phyloP scores from a whole-genome alignment of 176 grass and related monocot species.

The Miscanthus lutarioriparius region DNA sequence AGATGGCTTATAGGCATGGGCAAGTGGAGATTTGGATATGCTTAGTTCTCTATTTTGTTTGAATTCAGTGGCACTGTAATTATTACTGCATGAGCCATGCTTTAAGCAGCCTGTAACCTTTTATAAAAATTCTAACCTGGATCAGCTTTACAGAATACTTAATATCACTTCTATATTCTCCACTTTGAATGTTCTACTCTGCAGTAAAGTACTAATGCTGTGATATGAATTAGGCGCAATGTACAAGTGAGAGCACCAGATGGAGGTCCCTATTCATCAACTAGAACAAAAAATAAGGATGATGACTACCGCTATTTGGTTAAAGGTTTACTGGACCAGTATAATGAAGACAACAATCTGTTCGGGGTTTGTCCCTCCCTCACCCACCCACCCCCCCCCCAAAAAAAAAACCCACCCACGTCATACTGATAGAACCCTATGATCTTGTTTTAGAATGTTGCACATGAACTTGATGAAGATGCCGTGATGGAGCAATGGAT shows the following conservation, averaged over 20 bases:
- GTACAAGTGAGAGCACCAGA: neutral
- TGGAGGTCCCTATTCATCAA: neutral
- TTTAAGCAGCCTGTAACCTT: too few species aligned
- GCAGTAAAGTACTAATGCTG: neutral
- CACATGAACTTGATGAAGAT: neutral
- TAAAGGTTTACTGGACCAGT: slow-evolving; percentile 10
- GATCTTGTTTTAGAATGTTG: neutral
- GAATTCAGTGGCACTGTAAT: neutral
- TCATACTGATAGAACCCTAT: neutral
- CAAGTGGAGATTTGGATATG: neutral
- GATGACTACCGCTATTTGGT: neutral
- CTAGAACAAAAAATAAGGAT: neutral
- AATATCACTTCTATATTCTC: neutral
- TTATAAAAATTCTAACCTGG: too few species aligned
- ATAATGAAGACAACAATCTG: neutral
- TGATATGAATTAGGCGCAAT: neutral
- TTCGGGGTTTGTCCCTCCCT: neutral
- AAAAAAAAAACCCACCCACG: neutral
- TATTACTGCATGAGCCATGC: neutral
- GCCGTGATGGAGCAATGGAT: neutral
- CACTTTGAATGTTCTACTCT: neutral
- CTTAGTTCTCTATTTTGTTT: neutral
- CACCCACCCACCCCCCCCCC: neutral
- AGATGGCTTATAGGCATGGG: neutral
- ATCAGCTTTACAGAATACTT: neutral